Evolutionary conservation across 257 asterid genomes (phyloP).

Genomic region (Solanum etuberosum): DNA sequence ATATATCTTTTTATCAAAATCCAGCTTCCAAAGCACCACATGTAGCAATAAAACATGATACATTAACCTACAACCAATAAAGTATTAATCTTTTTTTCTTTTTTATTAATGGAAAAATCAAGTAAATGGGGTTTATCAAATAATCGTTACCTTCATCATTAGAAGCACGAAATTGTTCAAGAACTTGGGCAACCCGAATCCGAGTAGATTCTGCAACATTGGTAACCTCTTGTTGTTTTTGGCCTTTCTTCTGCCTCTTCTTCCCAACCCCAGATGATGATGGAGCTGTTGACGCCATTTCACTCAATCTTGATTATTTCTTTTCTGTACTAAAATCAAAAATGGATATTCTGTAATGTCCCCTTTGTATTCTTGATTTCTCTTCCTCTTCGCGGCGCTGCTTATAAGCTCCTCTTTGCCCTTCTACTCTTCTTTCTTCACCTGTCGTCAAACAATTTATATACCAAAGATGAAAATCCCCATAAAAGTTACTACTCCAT

Average conservation of each 20-base stretch:
- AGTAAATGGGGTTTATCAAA: background rate
- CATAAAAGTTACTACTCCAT: background rate
- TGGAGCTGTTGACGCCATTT: conserved; percentile 9
- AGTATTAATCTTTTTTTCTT: background rate
- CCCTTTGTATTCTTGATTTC: background rate
- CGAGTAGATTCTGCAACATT: conserved; percentile 30
- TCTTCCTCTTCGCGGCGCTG: background rate
- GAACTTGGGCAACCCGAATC: conserved; percentile 34
- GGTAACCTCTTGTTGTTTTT: background rate
- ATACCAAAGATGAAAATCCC: background rate
- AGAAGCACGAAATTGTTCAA: conserved; percentile 45
- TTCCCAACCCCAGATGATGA: conserved; percentile 4
- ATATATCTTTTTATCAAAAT: background rate
- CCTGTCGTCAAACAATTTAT: background rate
- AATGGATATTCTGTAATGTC: background rate
- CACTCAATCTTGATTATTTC: background rate
- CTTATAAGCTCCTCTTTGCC: background rate
- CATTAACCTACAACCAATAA: background rate
- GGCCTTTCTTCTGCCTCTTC: conserved; percentile 28
- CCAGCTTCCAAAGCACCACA: background rate
- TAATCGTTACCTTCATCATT: conserved; percentile 29
- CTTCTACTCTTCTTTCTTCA: background rate
- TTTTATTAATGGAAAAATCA: no score
- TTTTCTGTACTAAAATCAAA: background rate
- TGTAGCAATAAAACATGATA: background rate